phyloP scores from a whole-genome alignment of 768 basidiomycete genomes.

The Boletus barrowsii region DNA sequence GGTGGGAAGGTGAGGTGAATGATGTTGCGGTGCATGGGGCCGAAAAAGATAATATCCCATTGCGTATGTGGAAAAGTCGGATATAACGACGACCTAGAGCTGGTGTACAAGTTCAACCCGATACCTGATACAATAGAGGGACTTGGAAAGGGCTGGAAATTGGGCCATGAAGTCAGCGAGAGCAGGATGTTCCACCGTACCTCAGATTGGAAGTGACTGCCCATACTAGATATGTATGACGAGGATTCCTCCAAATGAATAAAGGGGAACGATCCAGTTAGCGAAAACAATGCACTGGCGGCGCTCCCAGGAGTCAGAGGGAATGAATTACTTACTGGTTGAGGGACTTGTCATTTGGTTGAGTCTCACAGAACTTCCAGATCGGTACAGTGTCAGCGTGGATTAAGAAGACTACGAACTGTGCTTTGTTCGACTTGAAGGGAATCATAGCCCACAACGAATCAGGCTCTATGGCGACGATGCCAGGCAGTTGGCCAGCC shows the following conservation, averaged over 20 bases:
- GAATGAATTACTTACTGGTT: slow-evolving; percentile 3
- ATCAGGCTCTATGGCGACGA: neutral
- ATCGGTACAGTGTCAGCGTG: neutral
- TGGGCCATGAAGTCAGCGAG: neutral
- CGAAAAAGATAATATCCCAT: neutral
- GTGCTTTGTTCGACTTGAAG: neutral
- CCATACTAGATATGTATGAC: neutral
- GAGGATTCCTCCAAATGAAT: neutral
- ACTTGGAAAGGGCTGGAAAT: neutral
- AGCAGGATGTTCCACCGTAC: neutral
- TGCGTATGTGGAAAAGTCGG: slow-evolving; percentile 13
- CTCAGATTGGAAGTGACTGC: neutral
- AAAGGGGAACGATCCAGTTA: neutral
- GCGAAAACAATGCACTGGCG: neutral
- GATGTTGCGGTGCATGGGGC: neutral
- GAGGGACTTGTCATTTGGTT: slow-evolving; percentile 1
- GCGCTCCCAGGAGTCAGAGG: neutral
- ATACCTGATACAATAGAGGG: neutral
- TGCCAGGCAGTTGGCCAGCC: neutral
- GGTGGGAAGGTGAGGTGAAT: slow-evolving; percentile 3
- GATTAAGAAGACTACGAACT: neutral
- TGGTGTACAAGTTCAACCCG: slow-evolving; percentile 8
- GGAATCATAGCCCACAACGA: neutral
- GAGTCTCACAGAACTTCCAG: neutral
- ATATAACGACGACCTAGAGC: neutral